Base-by-base conservation (phyloP, 345 rosid species). In the Gossypium turneri region DNA sequence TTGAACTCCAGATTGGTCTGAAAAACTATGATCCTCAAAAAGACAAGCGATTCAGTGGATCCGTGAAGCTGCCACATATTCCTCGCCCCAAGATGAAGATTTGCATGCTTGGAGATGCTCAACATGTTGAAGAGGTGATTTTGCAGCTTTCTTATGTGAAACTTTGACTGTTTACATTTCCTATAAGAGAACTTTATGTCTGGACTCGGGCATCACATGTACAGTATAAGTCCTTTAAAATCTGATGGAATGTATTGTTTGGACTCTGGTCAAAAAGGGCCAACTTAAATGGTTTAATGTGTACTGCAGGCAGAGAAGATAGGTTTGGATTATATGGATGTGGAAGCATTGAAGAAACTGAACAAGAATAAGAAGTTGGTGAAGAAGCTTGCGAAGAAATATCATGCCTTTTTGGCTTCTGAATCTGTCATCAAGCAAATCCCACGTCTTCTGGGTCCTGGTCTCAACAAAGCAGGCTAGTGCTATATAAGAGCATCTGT, bases 61-160 rank as follows among this genome's bases (percentile, higher is more conserved):
- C 97, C 0, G 98, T 94, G 0, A 94, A 92, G 82, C 67, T 94
- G 83, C 98, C 97, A 7, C 97, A 92, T 80, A 88, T 94, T 66
- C 98, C 98, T 5, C 91, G 98, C 43, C 94, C 97, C 1, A 92
- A 92, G 84, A 92, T 92, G 98, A 92, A 89, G 82, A 87, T 94
- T 19, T 94, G 98, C 85, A 94, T 94, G 97, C 93, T 94, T 50
- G 98, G 98, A 56, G 98, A 94, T 68, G 97, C 98, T 6, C 98
- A 89, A 78, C 97, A 92, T 41, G 97, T 94, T 6, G 98, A 94
- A 78, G 92, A 92, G 97, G 97, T 92, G 57, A 74, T 12, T 25
- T 12, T 12, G 2, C 19, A 0, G 11, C 55, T 51, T 45, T 43
- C 19, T 45, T 17, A 7, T 7, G 16, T 68, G 20, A 68, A 25